phyloP scores from a whole-genome alignment of 371 early-diverging fungal species.

The Coemansia sp. region DNA sequence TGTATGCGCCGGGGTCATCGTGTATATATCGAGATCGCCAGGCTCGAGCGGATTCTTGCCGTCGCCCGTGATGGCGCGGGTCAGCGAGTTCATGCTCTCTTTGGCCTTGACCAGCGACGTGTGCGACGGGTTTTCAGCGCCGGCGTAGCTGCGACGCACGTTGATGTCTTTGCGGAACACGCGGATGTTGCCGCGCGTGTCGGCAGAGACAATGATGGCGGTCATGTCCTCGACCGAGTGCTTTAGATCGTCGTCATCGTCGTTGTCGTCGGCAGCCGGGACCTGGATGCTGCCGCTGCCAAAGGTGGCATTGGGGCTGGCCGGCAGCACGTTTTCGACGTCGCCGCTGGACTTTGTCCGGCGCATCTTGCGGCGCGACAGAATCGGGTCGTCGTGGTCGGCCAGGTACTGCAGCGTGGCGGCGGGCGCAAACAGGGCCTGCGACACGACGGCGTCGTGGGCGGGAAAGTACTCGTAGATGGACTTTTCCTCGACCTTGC shows the following conservation, averaged over 20 bases:
- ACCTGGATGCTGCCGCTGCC: background rate
- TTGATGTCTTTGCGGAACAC: conserved; percentile 65
- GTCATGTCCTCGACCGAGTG: conserved; percentile 49
- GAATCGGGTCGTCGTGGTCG: conserved; percentile 52
- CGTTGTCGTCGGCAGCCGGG: background rate
- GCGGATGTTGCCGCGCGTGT: conserved; percentile 61
- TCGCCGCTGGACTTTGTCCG: conserved; percentile 21
- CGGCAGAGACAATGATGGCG: conserved; percentile 63
- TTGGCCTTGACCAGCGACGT: conserved; percentile 16
- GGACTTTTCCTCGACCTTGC: conserved; percentile 46
- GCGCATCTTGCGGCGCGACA: conserved; percentile 44
- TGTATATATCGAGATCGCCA: conserved; percentile 7
- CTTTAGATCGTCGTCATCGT: background rate
- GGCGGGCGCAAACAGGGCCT: conserved; percentile 63
- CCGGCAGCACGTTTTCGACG: conserved; percentile 32
- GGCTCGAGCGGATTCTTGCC: background rate
- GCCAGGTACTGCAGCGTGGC: conserved; percentile 60
- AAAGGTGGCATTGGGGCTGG: conserved; percentile 20
- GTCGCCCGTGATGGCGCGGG: conserved; percentile 12
- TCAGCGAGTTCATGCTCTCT: conserved; percentile 17
- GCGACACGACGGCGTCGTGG: conserved; percentile 57
- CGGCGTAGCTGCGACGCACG: conserved; percentile 4
- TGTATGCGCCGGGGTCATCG: conserved; percentile 6
- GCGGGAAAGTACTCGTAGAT: conserved; percentile 52
- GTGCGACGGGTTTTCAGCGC: background rate